phyloP scores from a whole-genome alignment of 768 basidiomycete species.

The Naganishia friedmannii region DNA sequence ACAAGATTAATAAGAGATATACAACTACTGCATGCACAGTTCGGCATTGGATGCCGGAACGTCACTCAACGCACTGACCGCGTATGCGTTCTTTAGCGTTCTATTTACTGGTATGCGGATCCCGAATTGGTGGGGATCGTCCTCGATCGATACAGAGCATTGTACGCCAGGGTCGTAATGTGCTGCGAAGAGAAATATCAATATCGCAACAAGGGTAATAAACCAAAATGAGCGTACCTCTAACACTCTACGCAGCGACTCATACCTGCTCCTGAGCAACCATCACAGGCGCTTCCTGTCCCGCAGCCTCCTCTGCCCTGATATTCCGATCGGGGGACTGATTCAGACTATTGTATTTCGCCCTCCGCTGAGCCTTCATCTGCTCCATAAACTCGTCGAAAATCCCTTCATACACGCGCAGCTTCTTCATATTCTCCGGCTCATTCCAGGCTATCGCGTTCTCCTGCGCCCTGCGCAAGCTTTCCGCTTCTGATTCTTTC shows the following conservation, averaged over 20 bases:
- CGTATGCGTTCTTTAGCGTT: slow-evolving; percentile 49
- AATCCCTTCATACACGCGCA: neutral
- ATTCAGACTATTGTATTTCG: neutral
- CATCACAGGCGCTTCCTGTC: neutral
- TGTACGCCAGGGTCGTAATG: slow-evolving; percentile 42
- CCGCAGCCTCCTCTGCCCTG: neutral
- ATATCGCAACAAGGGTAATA: too few species aligned
- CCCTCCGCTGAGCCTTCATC: neutral
- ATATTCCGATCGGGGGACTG: neutral
- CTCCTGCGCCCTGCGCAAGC: neutral
- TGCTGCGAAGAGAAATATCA: neutral
- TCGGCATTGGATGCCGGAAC: slow-evolving; percentile 52
- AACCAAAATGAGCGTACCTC: neutral
- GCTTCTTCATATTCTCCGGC: neutral
- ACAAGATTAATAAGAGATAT: neutral
- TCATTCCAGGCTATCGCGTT: neutral
- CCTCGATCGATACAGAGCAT: slow-evolving; percentile 49
- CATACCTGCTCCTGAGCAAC: neutral
- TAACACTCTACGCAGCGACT: neutral
- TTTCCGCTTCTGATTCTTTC: neutral
- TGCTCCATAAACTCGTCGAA: neutral
- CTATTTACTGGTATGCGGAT: slow-evolving; percentile 39
- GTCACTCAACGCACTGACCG: slow-evolving; percentile 46
- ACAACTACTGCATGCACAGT: slow-evolving; percentile 25
- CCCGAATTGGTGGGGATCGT: slow-evolving; percentile 49